A percentile compares a stretch with the other conserved stretches of the same genome.
Evolutionary conservation across 1,139 yeast species (phyloP).

Genomic region (Pichia cactophila): DNA sequence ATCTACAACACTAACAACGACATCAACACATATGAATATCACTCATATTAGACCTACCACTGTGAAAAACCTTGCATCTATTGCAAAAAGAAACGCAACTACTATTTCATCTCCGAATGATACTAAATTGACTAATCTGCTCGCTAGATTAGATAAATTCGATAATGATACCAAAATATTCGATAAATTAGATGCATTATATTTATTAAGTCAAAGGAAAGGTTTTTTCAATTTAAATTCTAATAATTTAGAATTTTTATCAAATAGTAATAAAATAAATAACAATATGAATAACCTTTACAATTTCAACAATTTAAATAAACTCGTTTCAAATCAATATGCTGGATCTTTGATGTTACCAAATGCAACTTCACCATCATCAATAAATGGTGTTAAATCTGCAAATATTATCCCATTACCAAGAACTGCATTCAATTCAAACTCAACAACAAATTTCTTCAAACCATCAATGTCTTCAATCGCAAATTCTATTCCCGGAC

Average conservation of each 20-base stretch:
- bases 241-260: constrained; percentile 24
- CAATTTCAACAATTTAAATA: constrained; percentile 23
- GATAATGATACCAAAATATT: constrained; percentile 22
- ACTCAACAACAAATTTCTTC: constrained; percentile 3
- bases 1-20: not conserved
- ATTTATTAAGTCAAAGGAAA: constrained; percentile 24
- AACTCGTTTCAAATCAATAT: constrained; percentile 20
- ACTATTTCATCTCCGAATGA: constrained; percentile 23
- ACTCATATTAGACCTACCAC: not conserved
- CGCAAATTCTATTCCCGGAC: constrained; percentile 16
- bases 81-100: constrained; percentile 20
- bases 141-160: constrained; percentile 24
- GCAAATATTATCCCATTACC: constrained; percentile 12
- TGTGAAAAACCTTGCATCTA: not conserved
- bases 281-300: constrained; percentile 21
- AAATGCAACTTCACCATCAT: not conserved
- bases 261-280: constrained; percentile 21
- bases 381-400: constrained; percentile 2
- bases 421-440: constrained; percentile 1
- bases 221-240: constrained; percentile 25
- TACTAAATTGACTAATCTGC: constrained; percentile 19
- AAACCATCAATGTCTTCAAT: constrained; percentile 7
- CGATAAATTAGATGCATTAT: constrained; percentile 24
- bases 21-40: not conserved
- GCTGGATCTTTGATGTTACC: constrained; percentile 19